phyloP scores from a whole-genome alignment of 2,329 filamentous ascomycete species.

The Helotiales sp. region DNA sequence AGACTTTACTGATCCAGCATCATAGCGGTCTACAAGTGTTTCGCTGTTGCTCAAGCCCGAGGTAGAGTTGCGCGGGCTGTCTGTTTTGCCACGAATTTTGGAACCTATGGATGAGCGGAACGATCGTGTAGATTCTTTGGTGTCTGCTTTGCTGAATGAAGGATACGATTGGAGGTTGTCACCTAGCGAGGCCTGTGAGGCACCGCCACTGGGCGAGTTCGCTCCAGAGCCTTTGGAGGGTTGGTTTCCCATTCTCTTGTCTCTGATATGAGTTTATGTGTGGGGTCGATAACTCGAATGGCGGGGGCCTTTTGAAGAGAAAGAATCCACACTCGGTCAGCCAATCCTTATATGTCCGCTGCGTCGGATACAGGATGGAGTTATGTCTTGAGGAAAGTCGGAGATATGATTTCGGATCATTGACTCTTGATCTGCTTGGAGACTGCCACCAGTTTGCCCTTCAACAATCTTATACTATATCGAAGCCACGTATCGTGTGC shows the following conservation, averaged over 20 bases:
- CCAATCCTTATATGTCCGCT: neutral
- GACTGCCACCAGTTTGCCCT: neutral
- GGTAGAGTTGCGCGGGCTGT: slow-evolving; percentile 79
- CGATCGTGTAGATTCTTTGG: slow-evolving; percentile 86
- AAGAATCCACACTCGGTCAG: neutral
- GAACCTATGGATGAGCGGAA: slow-evolving; percentile 72
- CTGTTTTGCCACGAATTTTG: slow-evolving; percentile 81
- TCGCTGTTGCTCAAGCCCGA: slow-evolving; percentile 58
- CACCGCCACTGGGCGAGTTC: slow-evolving; percentile 30
- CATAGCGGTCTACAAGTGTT: slow-evolving; percentile 61
- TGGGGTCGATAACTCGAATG: neutral
- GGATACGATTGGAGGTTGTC: slow-evolving; percentile 74
- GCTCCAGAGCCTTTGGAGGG: slow-evolving; percentile 49
- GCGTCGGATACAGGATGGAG: neutral
- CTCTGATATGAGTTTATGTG: neutral
- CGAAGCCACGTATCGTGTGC: neutral
- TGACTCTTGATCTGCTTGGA: neutral
- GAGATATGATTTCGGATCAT: slow-evolving; percentile 11
- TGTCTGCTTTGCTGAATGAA: slow-evolving; percentile 89
- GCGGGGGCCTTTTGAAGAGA: neutral
- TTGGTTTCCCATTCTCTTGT: slow-evolving; percentile 70
- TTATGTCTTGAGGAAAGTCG: slow-evolving; percentile 6
- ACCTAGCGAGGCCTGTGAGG: slow-evolving; percentile 32
- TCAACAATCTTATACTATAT: neutral
- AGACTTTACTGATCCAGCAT: slow-evolving; percentile 74